Evolutionary conservation across 2,329 filamentous ascomycete species (phyloP), one percentile per base, ranked within the genome.

Genomic region (Fusarium drepaniforme): DNA sequence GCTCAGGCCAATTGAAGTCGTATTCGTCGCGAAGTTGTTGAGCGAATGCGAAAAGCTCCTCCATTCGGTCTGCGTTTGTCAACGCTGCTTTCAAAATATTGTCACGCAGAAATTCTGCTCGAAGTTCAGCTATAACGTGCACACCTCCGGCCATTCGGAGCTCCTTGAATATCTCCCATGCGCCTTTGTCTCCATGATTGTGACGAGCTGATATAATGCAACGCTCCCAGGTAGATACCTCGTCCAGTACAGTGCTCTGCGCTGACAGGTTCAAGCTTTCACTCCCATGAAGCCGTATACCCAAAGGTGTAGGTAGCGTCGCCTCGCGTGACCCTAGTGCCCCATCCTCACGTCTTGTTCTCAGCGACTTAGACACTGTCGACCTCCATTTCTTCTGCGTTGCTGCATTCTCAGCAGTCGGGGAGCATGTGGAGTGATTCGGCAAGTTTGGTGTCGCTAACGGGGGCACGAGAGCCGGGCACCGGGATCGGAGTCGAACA

Each of bases 1-100:
- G 78, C 15, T 84, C 77, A 2, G 89, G 88, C 89, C 88, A 90
- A 46, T 78, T 79, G 15, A 84, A 84, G 35, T 78, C 73, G 60
- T 85, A 81, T 3, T 81, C 70, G 4, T 81, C 77, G 35, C 80
- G 78, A 66, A 90, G 84, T 79, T 76, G 58, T 40, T 78, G 68
- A 5, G 79, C 81, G 30, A 77, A 71, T n/a, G 67, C 57, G 61
- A 82, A 75, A 44, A 83, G 67, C 25, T 73, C 57, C 12, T 72
- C 64, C 60, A 83, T 77, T 40, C 79, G 77, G 13, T 58, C 64
- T 37, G 79, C 70, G 21, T 79, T 61, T 16, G 69, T 63, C 33
- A 84, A 62, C 18, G 82, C 80, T 33, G 80, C 79, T 11, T 70
- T 70, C 28, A 85, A 62, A 15, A 84, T 76, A 18, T 73, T 72